Percentiles rank a stretch among this genome's conserved stretches.
Evolutionary conservation across 805 yeast genomes (phyloP).

Genomic region (Wickerhamiella azyma): DNA sequence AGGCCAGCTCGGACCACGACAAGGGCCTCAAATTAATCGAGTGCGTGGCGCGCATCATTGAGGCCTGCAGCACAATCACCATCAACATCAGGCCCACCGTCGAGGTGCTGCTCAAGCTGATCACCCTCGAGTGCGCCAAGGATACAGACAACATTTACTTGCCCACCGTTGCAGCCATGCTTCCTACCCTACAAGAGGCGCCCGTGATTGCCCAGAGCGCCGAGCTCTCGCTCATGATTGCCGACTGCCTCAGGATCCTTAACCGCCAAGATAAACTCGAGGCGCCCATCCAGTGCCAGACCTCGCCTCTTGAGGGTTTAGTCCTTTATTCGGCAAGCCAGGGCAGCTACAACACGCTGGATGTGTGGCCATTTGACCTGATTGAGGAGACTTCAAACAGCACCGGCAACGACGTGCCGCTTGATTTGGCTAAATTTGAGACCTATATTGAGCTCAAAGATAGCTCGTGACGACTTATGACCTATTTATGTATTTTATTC

Average conservation of each 20-base stretch:
- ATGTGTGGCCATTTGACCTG: constrained; percentile 39
- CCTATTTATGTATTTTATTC: neutral
- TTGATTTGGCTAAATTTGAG: constrained; percentile 42
- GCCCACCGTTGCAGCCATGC: constrained; percentile 5
- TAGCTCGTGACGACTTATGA: constrained; percentile 24
- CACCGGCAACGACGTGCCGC: constrained; percentile 39
- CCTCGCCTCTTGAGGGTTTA: constrained; percentile 13
- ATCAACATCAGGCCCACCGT: constrained; percentile 1
- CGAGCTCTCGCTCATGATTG: constrained; percentile 3
- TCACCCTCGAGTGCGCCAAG: constrained; percentile 1
- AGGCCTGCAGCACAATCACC: neutral
- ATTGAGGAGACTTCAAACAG: constrained; percentile 43
- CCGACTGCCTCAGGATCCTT: constrained; percentile 5
- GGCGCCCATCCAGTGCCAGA: neutral
- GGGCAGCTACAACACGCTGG: constrained; percentile 26
- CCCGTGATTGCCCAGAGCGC: constrained; percentile 1
- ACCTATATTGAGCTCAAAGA: constrained; percentile 36
- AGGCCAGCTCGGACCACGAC: neutral
- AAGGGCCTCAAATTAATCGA: neutral
- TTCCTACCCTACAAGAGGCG: neutral
- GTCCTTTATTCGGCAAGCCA: constrained; percentile 16
- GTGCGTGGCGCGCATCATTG: neutral
- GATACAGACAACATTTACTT: neutral
- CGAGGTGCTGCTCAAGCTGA: constrained; percentile 3
- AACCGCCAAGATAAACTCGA: neutral